Base-by-base conservation (phyloP, 805 yeast genomes). In the Ogataea ramenticola region DNA sequence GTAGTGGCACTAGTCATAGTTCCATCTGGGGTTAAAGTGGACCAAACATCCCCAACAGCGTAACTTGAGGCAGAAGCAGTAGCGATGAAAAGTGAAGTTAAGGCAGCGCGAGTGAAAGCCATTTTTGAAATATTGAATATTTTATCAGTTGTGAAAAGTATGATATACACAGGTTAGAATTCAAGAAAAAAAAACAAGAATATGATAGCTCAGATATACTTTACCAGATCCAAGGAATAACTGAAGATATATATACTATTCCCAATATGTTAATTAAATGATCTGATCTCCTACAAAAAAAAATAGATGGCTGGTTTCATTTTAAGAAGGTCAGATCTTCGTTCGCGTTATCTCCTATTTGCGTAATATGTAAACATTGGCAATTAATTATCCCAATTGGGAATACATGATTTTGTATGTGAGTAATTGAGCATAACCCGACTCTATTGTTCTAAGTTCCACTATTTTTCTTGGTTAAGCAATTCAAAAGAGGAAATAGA, bases 21-120 rank as follows among this genome's bases (percentile, higher is more conserved):
- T 30, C 72, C 77, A 32, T 65, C 44, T 47, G 90, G 88, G n/a
- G 86, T 76, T 60, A 82, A 70, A 36, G 86, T 79, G 43, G 82
- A 65, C 81, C 81, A 82, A 45, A 77, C 75, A 41, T 77, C 82
- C 42, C 77, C 66, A 46, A 77, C 80, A 46, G 74, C 73, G 46
- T 73, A 72, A 39, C 80, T 81, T 9, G 40, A n/a, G 37, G 79
- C 77, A 35, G 65, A 42, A 24, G 75, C 65, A 15, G 39, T 16
- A 16, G 71, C 54, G 37, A 64, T 64, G 53, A 44, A 71, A 9
- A 27, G 5, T 3, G 32, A 24, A 16, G 33, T 24, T 27, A 37
- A 27, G 15, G 33, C 19, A 20, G 40, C 29, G 20, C 29, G 32
- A 37, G 33, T 26, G 19, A 24, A 36, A 17, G 24, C 36, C 31